A percentile compares a stretch with the other conserved stretches of the same genome.
Evolutionary conservation across 2,329 filamentous ascomycete species (phyloP).

Genomic region (Fusarium torreyae): DNA sequence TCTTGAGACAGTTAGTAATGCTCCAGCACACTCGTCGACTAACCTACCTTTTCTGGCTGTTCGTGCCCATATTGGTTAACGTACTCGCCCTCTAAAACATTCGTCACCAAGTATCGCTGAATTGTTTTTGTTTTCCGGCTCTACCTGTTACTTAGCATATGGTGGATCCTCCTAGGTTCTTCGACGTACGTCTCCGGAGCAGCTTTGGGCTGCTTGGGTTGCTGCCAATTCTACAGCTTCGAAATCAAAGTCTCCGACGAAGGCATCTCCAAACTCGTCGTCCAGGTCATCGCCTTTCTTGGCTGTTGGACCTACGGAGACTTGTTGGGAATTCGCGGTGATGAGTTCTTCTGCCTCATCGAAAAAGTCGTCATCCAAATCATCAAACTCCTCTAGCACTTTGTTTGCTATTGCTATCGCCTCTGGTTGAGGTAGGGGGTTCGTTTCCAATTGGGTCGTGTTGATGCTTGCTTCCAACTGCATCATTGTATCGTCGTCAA

Average conservation of each 20-base stretch:
- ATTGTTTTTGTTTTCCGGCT: conserved; percentile 80
- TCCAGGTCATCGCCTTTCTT: conserved; percentile 32
- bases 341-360: conserved; percentile 60
- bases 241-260: conserved; percentile 83
- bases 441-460: conserved; percentile 48
- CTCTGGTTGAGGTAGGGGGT: conserved; percentile 14
- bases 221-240: conserved; percentile 82
- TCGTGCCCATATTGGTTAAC: conserved; percentile 72
- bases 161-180: conserved; percentile 44
- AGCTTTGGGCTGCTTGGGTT: conserved; percentile 72
- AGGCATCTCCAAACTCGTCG: conserved; percentile 60
- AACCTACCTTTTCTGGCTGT: conserved; percentile 79
- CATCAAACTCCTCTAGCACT: conserved; percentile 72
- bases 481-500: conserved; percentile 73
- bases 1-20: conserved; percentile 62
- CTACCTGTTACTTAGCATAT: conserved; percentile 77
- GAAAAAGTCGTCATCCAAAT: conserved; percentile 74
- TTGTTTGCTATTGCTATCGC: not conserved
- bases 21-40: not conserved
- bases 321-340: conserved; percentile 42
- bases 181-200: conserved; percentile 58
- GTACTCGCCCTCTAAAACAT: conserved; percentile 79
- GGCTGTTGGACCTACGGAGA: conserved; percentile 21
- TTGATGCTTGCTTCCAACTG: conserved; percentile 65
- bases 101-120: conserved; percentile 87